Conservation (phyloP, 1,284 basidiomycete species). For the Ustilago cynodontis region DNA sequence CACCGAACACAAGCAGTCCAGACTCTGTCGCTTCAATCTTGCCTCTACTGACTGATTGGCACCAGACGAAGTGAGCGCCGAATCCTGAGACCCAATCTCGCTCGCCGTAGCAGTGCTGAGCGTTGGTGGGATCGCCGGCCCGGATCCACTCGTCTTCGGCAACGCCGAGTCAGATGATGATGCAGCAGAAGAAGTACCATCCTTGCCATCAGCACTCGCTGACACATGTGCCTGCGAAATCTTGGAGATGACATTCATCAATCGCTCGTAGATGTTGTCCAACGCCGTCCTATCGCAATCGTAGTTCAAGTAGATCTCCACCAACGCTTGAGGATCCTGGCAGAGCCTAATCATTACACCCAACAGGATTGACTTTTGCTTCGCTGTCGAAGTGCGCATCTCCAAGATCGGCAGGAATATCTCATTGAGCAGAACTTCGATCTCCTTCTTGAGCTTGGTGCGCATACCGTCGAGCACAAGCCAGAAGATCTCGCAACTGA, state of each 20-base stretch:
- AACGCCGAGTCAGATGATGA: slow-evolving; percentile 10
- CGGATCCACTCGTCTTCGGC: slow-evolving; percentile 27
- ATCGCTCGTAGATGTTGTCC: slow-evolving; percentile 69
- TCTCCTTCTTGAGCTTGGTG: slow-evolving; percentile 99
- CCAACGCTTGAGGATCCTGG: slow-evolving; percentile 67
- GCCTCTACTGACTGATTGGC: slow-evolving; percentile 61
- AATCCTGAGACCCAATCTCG: slow-evolving; percentile 30
- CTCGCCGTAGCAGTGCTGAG: slow-evolving; percentile 50
- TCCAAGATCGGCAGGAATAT: slow-evolving; percentile 99
- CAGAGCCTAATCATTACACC: slow-evolving; percentile 66
- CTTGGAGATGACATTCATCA: slow-evolving; percentile 67
- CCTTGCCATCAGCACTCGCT: slow-evolving; percentile 37
- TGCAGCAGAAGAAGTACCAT: slow-evolving; percentile 22
- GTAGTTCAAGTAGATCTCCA: slow-evolving; percentile 70
- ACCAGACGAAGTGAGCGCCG: slow-evolving; percentile 15
- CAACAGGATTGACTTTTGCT: slow-evolving; percentile 73
- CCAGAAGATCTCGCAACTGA: slow-evolving; percentile 99
- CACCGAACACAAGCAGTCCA: slow-evolving; percentile 68
- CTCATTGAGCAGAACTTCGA: slow-evolving; percentile 96
- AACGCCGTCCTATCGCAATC: slow-evolving; percentile 69
- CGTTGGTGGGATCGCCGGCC: slow-evolving; percentile 52
- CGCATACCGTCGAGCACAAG: slow-evolving; percentile 91
- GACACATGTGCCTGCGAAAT: slow-evolving; percentile 61
- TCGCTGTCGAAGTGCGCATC: slow-evolving; percentile 94
- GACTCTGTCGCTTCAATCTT: slow-evolving; percentile 66